phyloP scores from a whole-genome alignment of 2,329 filamentous ascomycete species.

The Aspergillus carbonarius region DNA sequence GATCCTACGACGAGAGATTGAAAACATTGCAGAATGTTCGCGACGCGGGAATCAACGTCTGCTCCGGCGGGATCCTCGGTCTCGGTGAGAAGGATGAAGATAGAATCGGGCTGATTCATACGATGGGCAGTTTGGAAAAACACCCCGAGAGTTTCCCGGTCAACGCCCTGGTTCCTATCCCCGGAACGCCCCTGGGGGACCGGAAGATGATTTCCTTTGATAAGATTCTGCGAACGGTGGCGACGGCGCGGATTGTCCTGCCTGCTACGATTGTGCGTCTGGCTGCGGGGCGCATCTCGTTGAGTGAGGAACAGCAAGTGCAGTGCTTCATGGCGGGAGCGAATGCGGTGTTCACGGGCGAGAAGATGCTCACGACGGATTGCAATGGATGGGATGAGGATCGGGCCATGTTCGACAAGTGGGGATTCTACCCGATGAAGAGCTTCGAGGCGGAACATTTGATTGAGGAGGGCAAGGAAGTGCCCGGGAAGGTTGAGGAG shows the following conservation, averaged over 20 bases:
- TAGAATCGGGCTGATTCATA: slow-evolving; percentile 79
- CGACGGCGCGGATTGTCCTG: slow-evolving; percentile 79
- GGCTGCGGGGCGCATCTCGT: slow-evolving; percentile 78
- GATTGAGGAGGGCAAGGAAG: slow-evolving; percentile 4
- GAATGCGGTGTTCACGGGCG: slow-evolving; percentile 92
- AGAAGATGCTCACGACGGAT: slow-evolving; percentile 93
- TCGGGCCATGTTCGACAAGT: slow-evolving; percentile 75
- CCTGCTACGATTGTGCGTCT: slow-evolving; percentile 83
- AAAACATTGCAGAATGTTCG: slow-evolving; percentile 76
- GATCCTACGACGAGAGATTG: slow-evolving; percentile 83
- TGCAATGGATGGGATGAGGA: slow-evolving; percentile 92
- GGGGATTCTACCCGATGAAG: slow-evolving; percentile 78
- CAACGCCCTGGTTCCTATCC: slow-evolving; percentile 87
- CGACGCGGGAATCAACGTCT: slow-evolving; percentile 84
- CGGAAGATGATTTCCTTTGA: slow-evolving; percentile 72
- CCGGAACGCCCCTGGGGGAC: slow-evolving; percentile 81
- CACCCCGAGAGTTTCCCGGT: slow-evolving; percentile 92
- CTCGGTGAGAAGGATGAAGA: slow-evolving; percentile 77
- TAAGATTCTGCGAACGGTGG: slow-evolving; percentile 76
- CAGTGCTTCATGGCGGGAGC: slow-evolving; percentile 87
- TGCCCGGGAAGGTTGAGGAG: background rate
- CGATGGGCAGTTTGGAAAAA: slow-evolving; percentile 72
- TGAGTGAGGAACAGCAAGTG: slow-evolving; percentile 85
- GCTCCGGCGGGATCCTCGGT: slow-evolving; percentile 84
- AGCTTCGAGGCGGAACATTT: slow-evolving; percentile 47